phyloP scores from a whole-genome alignment of 192 early-diverging fungal species.

The Backusella circina region DNA sequence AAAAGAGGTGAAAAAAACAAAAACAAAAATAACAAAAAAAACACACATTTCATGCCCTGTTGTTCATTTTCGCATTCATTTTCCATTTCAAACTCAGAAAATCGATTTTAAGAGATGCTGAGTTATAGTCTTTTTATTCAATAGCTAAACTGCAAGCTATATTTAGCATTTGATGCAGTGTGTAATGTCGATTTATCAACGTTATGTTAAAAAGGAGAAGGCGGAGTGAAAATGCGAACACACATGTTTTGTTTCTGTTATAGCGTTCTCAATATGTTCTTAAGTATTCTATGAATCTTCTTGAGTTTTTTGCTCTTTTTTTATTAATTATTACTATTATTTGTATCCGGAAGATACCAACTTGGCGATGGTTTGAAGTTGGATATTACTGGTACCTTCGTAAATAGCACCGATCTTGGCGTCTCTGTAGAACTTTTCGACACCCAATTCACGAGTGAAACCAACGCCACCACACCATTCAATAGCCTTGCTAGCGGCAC shows the following conservation, averaged over 20 bases:
- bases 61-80: not conserved
- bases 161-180: no score
- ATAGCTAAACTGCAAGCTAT: no score
- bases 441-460: constrained; percentile 71
- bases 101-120: no score
- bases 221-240: no score
- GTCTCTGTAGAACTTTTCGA: constrained; percentile 97
- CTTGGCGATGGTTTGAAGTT: constrained; percentile 88
- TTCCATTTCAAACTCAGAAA: not conserved
- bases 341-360: constrained; percentile 37
- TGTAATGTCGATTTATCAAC: no score
- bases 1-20: not conserved
- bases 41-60: not conserved
- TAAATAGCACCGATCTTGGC: constrained; percentile 98
- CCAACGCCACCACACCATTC: constrained; percentile 99
- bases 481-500: constrained; percentile 78
- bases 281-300: no score
- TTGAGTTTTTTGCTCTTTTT: not conserved
- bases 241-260: not conserved
- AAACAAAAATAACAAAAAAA: not conserved
- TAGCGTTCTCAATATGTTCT: no score
- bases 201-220: no score
- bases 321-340: not conserved
- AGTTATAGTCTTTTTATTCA: no score
- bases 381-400: constrained; percentile 94